These are phyloP conservation scores for Trametes elegans DNA, from an alignment of 768 basidiomycete species.

Conservation along the genomic window DNA sequence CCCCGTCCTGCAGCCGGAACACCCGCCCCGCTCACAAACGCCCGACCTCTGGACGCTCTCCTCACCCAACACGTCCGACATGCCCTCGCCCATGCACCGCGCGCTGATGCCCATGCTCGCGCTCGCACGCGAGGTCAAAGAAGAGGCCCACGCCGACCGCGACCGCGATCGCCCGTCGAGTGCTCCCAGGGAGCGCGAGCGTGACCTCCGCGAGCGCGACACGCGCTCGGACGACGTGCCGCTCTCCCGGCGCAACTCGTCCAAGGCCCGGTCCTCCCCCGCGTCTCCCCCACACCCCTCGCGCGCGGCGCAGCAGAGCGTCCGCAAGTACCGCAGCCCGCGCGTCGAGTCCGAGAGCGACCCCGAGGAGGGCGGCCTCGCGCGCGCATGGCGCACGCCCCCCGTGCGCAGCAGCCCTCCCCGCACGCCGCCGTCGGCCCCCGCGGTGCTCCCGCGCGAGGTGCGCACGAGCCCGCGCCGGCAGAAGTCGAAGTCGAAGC, in stretches of 20 bases:
- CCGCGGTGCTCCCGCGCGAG: neutral
- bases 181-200: too few relatives aligned
- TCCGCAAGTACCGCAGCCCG: constrained; percentile 16
- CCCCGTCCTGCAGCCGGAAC: constrained; percentile 13
- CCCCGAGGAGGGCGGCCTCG: neutral
- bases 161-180: neutral
- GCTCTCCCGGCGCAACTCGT: constrained; percentile 12
- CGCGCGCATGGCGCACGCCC: constrained; percentile 5
- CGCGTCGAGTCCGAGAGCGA: constrained; percentile 19
- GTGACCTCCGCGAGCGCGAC: neutral
- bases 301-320: neutral
- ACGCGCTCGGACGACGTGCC: constrained; percentile 4
- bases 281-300: constrained; percentile 4
- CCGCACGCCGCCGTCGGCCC: neutral
- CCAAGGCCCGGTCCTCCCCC: constrained; percentile 11
- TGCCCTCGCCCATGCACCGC: constrained; percentile 16
- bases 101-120: constrained; percentile 15
- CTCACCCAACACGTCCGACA: constrained; percentile 14
- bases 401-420: constrained; percentile 1
- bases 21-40: constrained; percentile 10
- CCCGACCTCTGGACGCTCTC: constrained; percentile 19
- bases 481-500: constrained; percentile 8
- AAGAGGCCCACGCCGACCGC: constrained; percentile 3
- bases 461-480: constrained; percentile 8
- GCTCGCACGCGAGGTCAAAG: constrained; percentile 14